These are phyloP conservation scores for Podila verticillata DNA, from an alignment of 192 early-diverging fungal genomes.

Conservation along the genomic window DNA sequence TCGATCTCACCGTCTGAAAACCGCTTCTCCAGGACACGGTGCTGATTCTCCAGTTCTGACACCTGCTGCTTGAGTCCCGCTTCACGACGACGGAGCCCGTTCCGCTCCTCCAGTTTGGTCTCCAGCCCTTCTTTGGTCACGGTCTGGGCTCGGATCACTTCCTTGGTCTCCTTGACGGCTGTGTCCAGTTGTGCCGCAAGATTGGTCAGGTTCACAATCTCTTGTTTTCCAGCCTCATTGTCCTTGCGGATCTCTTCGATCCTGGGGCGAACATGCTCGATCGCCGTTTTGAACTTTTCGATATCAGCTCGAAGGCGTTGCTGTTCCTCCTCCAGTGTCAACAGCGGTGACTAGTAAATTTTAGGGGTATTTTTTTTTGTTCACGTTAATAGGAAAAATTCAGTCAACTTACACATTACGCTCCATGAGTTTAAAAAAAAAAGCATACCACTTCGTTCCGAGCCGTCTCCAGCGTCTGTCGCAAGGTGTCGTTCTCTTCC, in stretches of 20 bases:
- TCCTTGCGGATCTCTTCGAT: conserved; percentile 24
- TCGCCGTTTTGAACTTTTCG: conserved; percentile 57
- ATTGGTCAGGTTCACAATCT: conserved; percentile 2
- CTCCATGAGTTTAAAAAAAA: not conserved
- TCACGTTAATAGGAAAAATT: too few species aligned
- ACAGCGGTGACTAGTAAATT: conserved; percentile 57
- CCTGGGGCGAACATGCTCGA: conserved; percentile 25
- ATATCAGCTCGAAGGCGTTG: conserved; percentile 55
- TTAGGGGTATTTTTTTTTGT: too few species aligned
- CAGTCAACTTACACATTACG: too few species aligned
- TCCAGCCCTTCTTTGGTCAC: conserved; percentile 33
- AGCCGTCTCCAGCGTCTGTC: conserved; percentile 51
- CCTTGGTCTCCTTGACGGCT: conserved; percentile 27
- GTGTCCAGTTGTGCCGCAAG: conserved; percentile 23
- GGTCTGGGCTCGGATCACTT: conserved; percentile 34
- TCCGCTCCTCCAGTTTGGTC: conserved; percentile 32
- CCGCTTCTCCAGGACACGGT: conserved; percentile 21
- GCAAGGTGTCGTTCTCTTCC: conserved; percentile 47
- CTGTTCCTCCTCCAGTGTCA: conserved; percentile 54
- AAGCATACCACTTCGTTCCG: conserved; percentile 46
- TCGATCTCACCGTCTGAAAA: conserved; percentile 13
- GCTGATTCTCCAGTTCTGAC: conserved; percentile 16
- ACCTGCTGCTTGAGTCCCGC: conserved; percentile 22
- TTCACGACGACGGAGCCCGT: conserved; percentile 29
- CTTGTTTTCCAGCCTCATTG: conserved; percentile 19